Conservation (phyloP, 106 monocot genomes). For the Dendrobium catenatum region DNA sequence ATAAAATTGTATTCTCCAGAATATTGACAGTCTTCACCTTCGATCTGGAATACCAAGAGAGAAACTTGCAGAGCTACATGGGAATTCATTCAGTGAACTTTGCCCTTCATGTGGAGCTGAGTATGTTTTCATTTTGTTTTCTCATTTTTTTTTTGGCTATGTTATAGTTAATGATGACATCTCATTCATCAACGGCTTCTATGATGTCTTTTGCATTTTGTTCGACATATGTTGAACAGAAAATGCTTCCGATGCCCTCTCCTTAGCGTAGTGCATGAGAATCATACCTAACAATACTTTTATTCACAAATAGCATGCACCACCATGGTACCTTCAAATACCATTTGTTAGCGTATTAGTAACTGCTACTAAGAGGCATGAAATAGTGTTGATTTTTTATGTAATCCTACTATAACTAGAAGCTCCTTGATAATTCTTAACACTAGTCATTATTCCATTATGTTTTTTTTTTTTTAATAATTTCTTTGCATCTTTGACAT, state of each 20-base stretch:
- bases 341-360: too few species aligned
- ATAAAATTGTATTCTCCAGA: constrained; percentile 38
- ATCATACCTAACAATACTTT: too few species aligned
- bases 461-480: too few species aligned
- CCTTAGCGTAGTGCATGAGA: too few species aligned
- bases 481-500: too few species aligned
- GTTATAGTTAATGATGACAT: neutral
- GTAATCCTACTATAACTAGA: too few species aligned
- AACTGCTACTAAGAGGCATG: too few species aligned
- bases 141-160: neutral
- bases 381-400: too few species aligned
- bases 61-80: constrained; percentile 97
- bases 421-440: too few species aligned
- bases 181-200: neutral
- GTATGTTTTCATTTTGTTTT: constrained; percentile 31
- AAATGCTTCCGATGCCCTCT: neutral
- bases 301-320: too few species aligned
- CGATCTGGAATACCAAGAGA: constrained; percentile 96
- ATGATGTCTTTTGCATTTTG: neutral
- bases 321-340: too few species aligned
- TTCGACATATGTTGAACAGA: neutral
- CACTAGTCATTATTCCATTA: too few species aligned
- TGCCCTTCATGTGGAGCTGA: constrained; percentile 86
- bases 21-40: constrained; percentile 96
- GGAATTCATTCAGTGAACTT: constrained; percentile 93